Percentiles rank a stretch among this genome's conserved stretches.
Conservation (phyloP, 2,329 filamentous ascomycete species). For the Epichloe uncinata region DNA sequence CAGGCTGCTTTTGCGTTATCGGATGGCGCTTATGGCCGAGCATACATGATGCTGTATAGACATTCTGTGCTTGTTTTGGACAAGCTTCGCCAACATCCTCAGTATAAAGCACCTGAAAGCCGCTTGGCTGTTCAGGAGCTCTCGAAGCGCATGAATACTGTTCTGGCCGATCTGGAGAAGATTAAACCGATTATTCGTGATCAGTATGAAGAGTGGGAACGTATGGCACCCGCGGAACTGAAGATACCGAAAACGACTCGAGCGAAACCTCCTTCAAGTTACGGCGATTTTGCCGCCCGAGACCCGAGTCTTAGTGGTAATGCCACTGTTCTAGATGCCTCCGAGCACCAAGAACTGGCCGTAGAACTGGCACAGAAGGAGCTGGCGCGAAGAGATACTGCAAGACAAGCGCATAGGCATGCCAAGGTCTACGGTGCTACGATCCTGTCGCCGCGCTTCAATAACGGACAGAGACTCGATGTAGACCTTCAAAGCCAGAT, state of each 20-base stretch:
- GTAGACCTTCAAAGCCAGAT: slow-evolving; percentile 37
- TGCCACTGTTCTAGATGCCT: slow-evolving; percentile 51
- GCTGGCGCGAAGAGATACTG: slow-evolving; percentile 51
- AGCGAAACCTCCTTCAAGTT: slow-evolving; percentile 17
- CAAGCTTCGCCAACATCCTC: slow-evolving; percentile 61
- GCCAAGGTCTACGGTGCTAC: slow-evolving; percentile 16
- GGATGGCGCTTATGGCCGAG: slow-evolving; percentile 76
- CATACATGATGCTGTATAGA: slow-evolving; percentile 83
- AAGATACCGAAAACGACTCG: slow-evolving; percentile 11
- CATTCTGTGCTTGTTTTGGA: slow-evolving; percentile 76
- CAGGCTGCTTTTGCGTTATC: slow-evolving; percentile 74
- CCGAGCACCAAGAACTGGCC: slow-evolving; percentile 60
- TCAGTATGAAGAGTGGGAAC: slow-evolving; percentile 55
- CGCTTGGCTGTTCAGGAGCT: slow-evolving; percentile 46
- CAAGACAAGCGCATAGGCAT: slow-evolving; percentile 41
- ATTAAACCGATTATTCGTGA: slow-evolving; percentile 68
- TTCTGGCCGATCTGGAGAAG: slow-evolving; percentile 58
- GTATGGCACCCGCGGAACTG: slow-evolving; percentile 30
- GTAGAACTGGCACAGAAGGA: slow-evolving; percentile 64
- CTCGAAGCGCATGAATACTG: slow-evolving; percentile 36
- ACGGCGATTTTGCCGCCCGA: slow-evolving; percentile 35
- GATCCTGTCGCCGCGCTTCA: neutral
- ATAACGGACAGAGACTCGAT: slow-evolving; percentile 19
- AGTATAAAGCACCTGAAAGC: slow-evolving; percentile 53
- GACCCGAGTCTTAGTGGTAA: slow-evolving; percentile 49